Base-by-base conservation (phyloP, 2,329 filamentous ascomycete genomes). In the Simplicillium aogashimaense region DNA sequence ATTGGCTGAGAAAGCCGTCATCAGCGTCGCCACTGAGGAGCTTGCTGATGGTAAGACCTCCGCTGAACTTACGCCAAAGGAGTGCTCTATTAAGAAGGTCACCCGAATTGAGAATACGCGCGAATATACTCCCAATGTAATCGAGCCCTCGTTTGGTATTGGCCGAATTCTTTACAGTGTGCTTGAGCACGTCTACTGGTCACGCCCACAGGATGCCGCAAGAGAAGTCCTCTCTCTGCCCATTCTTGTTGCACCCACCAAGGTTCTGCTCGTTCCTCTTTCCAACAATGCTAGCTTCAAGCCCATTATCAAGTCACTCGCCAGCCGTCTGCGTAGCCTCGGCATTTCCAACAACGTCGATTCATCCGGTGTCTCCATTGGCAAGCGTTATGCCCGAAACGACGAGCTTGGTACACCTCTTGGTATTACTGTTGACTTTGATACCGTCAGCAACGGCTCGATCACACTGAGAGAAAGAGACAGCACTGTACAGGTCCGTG, bases 101-200 rank as follows among this genome's bases (percentile, higher is more conserved):
- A 83, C 74, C 39, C 67, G 79, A 43, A 72, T 78, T 6, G 83
- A 90, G 59, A 79, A 87, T 54, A 74, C 78, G 43, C 74, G 88
- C 52, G 86, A 94, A 58, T 94, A 86, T 66, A 88, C 81, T 1
- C 88, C 88, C 40, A 94, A 94, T 56, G 86, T 92, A 35, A 89
- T 95, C 51, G 88, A 95, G 65, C 87, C 88, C 2, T 94, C 88
- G 1, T 95, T 95, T 55, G 88, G 88, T 69, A 90, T 95, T 55
- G 88, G 88, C 40, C 77, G 88, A 52, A 94, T 95, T 45, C 68
- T 95, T 40, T 94, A 92, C 69, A 36, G 45, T 29, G 66, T 94
- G 53, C 80, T 89, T 53, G 88, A 94, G 65, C 87, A 94, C 62
- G 77, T 74, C 53, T 94, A 86, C 73, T 94, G 86, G 86, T 83